Evolutionary conservation across 257 asterid species (phyloP).

Genomic region (Penstemon eatonii): DNA sequence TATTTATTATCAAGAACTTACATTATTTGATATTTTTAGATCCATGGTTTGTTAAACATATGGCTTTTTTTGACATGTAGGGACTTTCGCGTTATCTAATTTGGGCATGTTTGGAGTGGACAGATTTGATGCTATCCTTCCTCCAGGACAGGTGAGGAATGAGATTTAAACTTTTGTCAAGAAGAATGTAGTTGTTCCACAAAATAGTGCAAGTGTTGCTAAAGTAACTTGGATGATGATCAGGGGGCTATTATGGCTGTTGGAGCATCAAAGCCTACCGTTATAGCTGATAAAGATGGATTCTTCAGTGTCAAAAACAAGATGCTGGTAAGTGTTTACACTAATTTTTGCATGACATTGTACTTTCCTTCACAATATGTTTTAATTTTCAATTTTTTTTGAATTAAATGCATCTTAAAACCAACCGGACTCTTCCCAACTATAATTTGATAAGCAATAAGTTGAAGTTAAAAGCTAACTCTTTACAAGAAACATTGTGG

Average conservation of each 20-base stretch:
- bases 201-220: constrained; percentile 10
- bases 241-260: constrained; percentile 98
- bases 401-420: background rate
- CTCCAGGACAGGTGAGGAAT: constrained; percentile 81
- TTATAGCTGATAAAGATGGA: constrained; percentile 67
- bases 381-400: background rate
- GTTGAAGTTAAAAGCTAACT: background rate
- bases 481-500: background rate
- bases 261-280: constrained; percentile 85
- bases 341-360: background rate
- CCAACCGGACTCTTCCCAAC: background rate
- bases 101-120: constrained; percentile 98
- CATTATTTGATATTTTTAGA: background rate
- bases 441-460: background rate
- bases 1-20: constrained; percentile 3
- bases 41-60: background rate
- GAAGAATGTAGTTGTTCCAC: background rate
- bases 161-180: background rate
- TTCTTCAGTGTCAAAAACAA: constrained; percentile 66
- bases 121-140: constrained; percentile 92
- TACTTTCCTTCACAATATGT: background rate
- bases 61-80: constrained; percentile 34
- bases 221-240: constrained; percentile 26
- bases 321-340: constrained; percentile 69
- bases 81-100: constrained; percentile 85